Evolutionary conservation across 1,284 basidiomycete species (phyloP).

Genomic region (Boletus semigastroideus): DNA sequence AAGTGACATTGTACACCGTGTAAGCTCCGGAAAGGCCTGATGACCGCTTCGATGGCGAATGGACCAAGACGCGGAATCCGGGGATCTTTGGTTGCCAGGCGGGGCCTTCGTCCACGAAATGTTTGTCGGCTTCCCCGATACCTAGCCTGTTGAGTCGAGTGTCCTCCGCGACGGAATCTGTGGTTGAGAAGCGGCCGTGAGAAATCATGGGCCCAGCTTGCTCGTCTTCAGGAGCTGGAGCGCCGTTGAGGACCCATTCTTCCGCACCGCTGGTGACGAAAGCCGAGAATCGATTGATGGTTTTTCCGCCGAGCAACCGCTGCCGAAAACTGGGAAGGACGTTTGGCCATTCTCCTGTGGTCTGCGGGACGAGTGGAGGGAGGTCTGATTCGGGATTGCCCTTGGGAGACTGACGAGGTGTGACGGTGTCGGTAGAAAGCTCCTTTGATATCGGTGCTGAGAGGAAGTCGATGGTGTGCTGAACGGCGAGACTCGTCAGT

Average conservation of each 20-base stretch:
- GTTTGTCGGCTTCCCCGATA: constrained; percentile 58
- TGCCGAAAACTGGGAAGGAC: constrained; percentile 67
- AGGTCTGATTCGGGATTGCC: constrained; percentile 25
- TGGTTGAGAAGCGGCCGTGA: constrained; percentile 30
- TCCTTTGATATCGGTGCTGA: constrained; percentile 44
- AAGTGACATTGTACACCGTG: constrained; percentile 75
- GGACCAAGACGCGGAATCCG: constrained; percentile 71
- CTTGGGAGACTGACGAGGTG: constrained; percentile 51
- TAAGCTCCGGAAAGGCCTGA: constrained; percentile 70
- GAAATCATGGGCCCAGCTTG: constrained; percentile 18
- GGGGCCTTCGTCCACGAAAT: constrained; percentile 73
- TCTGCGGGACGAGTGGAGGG: constrained; percentile 61
- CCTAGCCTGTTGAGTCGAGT: constrained; percentile 38
- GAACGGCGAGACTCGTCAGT: constrained; percentile 4
- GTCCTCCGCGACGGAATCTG: constrained; percentile 38
- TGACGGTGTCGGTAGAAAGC: constrained; percentile 45
- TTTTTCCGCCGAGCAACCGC: constrained; percentile 72
- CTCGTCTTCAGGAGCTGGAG: constrained; percentile 22
- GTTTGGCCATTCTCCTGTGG: constrained; percentile 67
- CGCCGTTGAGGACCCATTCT: constrained; percentile 71
- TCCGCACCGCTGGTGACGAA: constrained; percentile 87
- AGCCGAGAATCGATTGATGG: constrained; percentile 77
- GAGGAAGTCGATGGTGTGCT: constrained; percentile 66
- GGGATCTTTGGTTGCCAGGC: constrained; percentile 73
- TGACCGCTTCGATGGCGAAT: constrained; percentile 72